Percentiles rank a stretch among this genome's conserved stretches.
Evolutionary conservation across 305 asterid species (phyloP).

Genomic region (Striga hermonthica): DNA sequence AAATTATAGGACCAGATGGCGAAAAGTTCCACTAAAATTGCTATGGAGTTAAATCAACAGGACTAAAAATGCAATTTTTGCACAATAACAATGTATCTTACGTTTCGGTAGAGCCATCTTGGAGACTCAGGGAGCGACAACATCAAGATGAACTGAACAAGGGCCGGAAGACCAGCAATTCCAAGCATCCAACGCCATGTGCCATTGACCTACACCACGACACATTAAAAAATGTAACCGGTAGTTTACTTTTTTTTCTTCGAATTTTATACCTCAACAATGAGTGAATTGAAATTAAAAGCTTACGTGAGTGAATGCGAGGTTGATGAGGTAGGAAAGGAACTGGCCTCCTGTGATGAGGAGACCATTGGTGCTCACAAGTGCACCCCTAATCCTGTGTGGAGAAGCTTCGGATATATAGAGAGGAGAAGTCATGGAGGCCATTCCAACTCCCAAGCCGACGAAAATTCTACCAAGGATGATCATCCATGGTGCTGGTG

Average conservation of each 20-base stretch:
- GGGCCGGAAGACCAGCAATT: constrained; percentile 58
- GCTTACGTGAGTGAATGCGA: constrained; percentile 58
- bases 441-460: constrained; percentile 85
- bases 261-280: too few relatives aligned
- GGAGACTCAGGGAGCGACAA: constrained; percentile 71
- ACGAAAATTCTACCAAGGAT: constrained; percentile 60
- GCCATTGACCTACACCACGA: constrained; percentile 40
- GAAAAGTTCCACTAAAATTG: too few relatives aligned
- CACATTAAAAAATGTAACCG: neutral
- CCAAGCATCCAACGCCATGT: constrained; percentile 94
- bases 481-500: constrained; percentile 56
- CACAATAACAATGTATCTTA: constrained; percentile 13
- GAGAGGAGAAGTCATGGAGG: constrained; percentile 74
- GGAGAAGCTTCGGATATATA: constrained; percentile 79
- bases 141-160: constrained; percentile 59
- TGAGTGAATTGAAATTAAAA: neutral
- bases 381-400: constrained; percentile 72
- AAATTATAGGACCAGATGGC: too few relatives aligned
- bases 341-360: constrained; percentile 74
- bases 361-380: constrained; percentile 68
- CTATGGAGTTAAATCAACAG: too few relatives aligned
- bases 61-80: too few relatives aligned
- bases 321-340: constrained; percentile 57
- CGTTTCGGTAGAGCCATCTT: constrained; percentile 71
- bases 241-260: neutral